phyloP scores from a whole-genome alignment of 495 filamentous ascomycete species.

The Pseudomonodictys pantanalensis region DNA sequence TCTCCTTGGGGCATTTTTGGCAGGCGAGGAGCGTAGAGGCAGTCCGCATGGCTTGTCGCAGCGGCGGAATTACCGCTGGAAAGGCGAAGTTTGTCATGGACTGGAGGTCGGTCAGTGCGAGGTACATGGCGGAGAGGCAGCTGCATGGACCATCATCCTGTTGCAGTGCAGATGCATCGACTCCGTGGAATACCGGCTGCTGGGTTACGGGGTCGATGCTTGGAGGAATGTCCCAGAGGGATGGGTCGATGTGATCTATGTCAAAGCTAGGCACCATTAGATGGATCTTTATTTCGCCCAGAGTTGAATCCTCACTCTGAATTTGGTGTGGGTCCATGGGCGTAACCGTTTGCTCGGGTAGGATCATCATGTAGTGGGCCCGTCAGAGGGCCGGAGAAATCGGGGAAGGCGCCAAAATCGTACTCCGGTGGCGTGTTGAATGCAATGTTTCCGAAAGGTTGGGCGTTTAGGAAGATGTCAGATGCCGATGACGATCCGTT shows the following conservation, averaged over 20 bases:
- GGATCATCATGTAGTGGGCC: neutral
- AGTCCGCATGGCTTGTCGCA: conserved; percentile 37
- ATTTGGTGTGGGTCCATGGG: neutral
- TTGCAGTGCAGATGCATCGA: neutral
- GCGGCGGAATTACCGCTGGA: conserved; percentile 32
- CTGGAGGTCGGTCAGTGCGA: conserved; percentile 36
- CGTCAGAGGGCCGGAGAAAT: neutral
- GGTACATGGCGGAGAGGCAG: conserved; percentile 41
- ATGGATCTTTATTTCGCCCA: neutral
- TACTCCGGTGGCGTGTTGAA: neutral
- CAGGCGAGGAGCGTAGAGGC: conserved; percentile 36
- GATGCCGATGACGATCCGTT: neutral
- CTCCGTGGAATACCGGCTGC: too few species aligned
- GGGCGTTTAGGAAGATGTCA: neutral
- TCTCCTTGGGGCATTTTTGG: conserved; percentile 35
- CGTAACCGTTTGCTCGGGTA: neutral
- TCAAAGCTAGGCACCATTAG: neutral
- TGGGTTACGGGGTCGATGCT: conserved; percentile 2
- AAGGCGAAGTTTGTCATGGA: conserved; percentile 34
- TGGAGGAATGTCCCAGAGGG: conserved; percentile 14
- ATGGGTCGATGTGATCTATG: conserved; percentile 13
- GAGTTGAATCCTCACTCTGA: conserved; percentile 9
- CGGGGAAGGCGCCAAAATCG: neutral
- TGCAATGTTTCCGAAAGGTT: conserved; percentile 10
- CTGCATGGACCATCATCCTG: conserved; percentile 27